phyloP scores from a whole-genome alignment of 768 basidiomycete genomes.

The Pisolithus sp. region DNA sequence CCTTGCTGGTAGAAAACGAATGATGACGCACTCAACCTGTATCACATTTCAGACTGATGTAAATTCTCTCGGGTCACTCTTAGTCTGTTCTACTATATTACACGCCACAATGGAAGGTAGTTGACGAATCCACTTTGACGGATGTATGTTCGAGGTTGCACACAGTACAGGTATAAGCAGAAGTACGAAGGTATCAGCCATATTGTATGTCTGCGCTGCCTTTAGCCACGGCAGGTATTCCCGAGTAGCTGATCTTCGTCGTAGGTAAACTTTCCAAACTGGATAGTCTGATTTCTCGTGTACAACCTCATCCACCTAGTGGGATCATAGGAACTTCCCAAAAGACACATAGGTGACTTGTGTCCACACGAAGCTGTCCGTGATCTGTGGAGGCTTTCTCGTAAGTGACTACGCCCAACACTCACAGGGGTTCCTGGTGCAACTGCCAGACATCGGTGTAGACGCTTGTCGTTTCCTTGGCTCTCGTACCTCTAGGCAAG shows the following conservation, averaged over 20 bases:
- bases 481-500: background rate
- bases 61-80: too few relatives aligned
- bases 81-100: too few relatives aligned
- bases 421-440: background rate
- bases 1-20: too few relatives aligned
- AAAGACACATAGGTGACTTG: background rate
- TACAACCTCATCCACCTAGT: background rate
- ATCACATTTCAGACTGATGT: too few relatives aligned
- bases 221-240: background rate
- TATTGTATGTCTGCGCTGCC: background rate
- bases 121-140: too few relatives aligned
- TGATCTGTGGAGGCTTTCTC: background rate
- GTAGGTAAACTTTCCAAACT: background rate
- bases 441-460: background rate
- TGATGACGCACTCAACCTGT: too few relatives aligned
- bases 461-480: background rate
- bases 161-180: too few relatives aligned
- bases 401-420: conserved; percentile 2
- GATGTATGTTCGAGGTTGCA: too few relatives aligned
- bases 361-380: background rate
- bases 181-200: background rate
- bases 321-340: background rate
- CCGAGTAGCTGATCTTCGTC: background rate
- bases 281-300: background rate
- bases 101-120: too few relatives aligned